Conservation (phyloP, 2,329 filamentous ascomycete genomes). For the Aspergillus transmontanensis region DNA sequence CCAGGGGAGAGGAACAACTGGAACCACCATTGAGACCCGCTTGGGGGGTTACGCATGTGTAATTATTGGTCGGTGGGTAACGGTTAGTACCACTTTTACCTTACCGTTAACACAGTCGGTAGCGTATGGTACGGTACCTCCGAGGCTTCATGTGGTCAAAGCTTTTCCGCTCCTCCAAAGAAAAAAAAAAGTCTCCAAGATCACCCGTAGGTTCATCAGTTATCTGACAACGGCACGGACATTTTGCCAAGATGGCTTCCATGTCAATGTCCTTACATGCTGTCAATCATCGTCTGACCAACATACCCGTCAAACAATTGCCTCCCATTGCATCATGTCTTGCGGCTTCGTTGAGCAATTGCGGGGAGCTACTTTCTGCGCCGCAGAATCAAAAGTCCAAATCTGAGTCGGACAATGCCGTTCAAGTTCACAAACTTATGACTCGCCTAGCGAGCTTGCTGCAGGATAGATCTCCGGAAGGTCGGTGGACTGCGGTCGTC, state of each 20-base stretch:
- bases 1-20: neutral
- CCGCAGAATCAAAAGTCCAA: conserved; percentile 62
- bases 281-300: conserved; percentile 60
- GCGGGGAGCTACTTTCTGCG: conserved; percentile 63
- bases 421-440: conserved; percentile 80
- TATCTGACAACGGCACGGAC: neutral
- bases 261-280: conserved; percentile 44
- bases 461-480: conserved; percentile 73
- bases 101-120: conserved; percentile 8
- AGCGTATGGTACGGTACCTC: conserved; percentile 26
- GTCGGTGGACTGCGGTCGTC: conserved; percentile 75
- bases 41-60: neutral
- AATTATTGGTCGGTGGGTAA: neutral
- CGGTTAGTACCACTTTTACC: neutral
- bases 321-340: conserved; percentile 73
- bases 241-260: conserved; percentile 30
- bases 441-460: conserved; percentile 76
- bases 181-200: neutral
- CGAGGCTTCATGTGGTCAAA: conserved; percentile 36
- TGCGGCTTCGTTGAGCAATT: conserved; percentile 57
- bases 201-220: neutral
- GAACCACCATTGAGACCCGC: conserved; percentile 5
- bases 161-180: conserved; percentile 20
- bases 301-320: conserved; percentile 71
- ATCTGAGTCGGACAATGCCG: conserved; percentile 64